These are phyloP conservation scores for Colletotrichum gloeosporioides DNA, from an alignment of 2,329 filamentous ascomycete species.

Conservation along the genomic window DNA sequence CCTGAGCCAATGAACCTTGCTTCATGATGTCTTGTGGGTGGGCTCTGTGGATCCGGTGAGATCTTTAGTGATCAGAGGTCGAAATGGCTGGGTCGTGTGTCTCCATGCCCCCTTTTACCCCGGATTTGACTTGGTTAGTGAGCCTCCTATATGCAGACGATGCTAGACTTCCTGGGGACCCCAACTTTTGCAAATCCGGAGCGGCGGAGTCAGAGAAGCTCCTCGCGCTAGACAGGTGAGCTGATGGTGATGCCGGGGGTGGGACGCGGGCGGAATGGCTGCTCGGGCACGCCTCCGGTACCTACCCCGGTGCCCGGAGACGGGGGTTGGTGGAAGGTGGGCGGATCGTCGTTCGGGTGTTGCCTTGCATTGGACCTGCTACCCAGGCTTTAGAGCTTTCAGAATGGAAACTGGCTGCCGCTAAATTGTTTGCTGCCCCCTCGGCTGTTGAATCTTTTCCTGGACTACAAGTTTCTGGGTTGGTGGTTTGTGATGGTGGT, in stretches of 20 bases:
- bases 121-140: not conserved
- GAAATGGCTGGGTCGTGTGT: not conserved
- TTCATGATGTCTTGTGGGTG: not conserved
- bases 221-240: not conserved
- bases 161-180: not conserved
- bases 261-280: not conserved
- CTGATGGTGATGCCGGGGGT: not conserved
- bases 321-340: not conserved
- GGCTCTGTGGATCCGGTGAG: not conserved
- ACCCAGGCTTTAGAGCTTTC: not conserved
- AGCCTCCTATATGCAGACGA: not conserved
- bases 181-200: not conserved
- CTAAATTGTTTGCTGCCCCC: not conserved
- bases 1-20: not conserved
- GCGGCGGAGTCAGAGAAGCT: not conserved
- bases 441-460: not conserved
- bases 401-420: not conserved
- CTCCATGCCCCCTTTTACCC: not conserved
- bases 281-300: not conserved
- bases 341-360: not conserved
- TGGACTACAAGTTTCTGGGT: not conserved
- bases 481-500: not conserved
- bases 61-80: not conserved
- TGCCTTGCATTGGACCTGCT: not conserved
- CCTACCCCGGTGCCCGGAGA: not conserved